A percentile compares a stretch with the other conserved stretches of the same genome.
These are phyloP conservation scores for Orobanche coerulescens DNA, from an alignment of 257 asterid genomes.

Conservation along the genomic window DNA sequence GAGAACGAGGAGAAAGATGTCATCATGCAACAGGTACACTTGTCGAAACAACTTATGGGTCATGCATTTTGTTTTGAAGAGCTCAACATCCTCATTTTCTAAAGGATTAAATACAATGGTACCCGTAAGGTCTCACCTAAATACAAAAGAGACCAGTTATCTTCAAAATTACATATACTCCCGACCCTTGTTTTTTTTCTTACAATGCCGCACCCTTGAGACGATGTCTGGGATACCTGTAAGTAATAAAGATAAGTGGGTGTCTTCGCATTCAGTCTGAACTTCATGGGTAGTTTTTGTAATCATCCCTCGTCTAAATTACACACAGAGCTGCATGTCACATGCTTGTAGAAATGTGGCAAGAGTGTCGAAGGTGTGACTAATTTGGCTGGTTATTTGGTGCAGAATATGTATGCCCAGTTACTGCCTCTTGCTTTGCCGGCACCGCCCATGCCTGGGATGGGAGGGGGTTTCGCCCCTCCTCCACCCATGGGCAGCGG, in stretches of 20 bases:
- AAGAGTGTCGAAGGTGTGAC: not conserved
- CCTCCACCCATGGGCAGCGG: conserved; percentile 58
- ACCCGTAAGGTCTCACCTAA: too few relatives aligned
- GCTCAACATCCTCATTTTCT: too few relatives aligned
- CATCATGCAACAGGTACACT: conserved; percentile 72
- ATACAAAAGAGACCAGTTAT: too few relatives aligned
- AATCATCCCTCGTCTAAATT: too few relatives aligned
- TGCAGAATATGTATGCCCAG: conserved; percentile 98
- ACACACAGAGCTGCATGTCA: not conserved
- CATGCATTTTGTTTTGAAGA: not conserved
- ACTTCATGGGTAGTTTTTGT: too few relatives aligned
- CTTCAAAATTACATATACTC: too few relatives aligned
- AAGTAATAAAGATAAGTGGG: too few relatives aligned
- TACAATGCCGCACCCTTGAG: too few relatives aligned
- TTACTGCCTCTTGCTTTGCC: conserved; percentile 97
- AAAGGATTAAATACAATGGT: too few relatives aligned
- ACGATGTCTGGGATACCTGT: too few relatives aligned
- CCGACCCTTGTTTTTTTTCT: too few relatives aligned
- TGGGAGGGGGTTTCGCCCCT: conserved; percentile 58
- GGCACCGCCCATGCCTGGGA: conserved; percentile 87
- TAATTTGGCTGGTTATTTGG: conserved; percentile 12
- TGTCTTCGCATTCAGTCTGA: too few relatives aligned
- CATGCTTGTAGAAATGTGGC: not conserved
- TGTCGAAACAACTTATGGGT: not conserved
- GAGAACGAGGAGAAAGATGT: conserved; percentile 82